Conservation (phyloP, 2,329 filamentous ascomycete genomes). For the Xylariaceae sp. region DNA sequence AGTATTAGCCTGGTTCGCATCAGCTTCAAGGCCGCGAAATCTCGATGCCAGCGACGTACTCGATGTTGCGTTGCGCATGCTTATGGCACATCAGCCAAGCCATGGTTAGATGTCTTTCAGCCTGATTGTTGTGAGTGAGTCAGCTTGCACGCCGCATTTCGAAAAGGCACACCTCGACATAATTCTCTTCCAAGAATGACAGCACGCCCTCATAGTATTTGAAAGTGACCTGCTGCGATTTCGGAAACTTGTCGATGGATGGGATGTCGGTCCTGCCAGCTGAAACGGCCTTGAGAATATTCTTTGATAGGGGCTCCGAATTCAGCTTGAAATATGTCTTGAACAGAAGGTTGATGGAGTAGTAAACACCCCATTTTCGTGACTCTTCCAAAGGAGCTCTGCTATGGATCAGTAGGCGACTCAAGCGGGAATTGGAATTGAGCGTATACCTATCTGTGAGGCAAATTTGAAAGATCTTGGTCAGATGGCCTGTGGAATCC, state of each 20-base stretch:
- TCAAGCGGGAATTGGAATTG: not conserved
- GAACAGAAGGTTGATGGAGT: constrained; percentile 90
- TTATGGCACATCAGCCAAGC: constrained; percentile 81
- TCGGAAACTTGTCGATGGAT: constrained; percentile 72
- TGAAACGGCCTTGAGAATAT: constrained; percentile 77
- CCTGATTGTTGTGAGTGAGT: constrained; percentile 38
- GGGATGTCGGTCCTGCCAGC: constrained; percentile 80
- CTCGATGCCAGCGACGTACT: constrained; percentile 48
- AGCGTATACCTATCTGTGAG: constrained; percentile 73
- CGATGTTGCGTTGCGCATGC: constrained; percentile 68
- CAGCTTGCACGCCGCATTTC: constrained; percentile 1
- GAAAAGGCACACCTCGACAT: constrained; percentile 55
- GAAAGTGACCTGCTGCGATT: constrained; percentile 89
- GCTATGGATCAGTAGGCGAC: constrained; percentile 16
- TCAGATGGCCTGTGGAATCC: constrained; percentile 85
- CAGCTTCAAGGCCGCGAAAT: constrained; percentile 11
- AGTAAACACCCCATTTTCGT: constrained; percentile 97
- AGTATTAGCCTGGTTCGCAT: constrained; percentile 67
- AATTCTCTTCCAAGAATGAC: constrained; percentile 93
- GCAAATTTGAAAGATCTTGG: constrained; percentile 87
- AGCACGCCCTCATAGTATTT: constrained; percentile 94
- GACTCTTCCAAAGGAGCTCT: constrained; percentile 83
- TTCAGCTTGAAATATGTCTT: constrained; percentile 98
- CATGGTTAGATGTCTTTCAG: constrained; percentile 73
- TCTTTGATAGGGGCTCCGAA: constrained; percentile 82